Conservation (phyloP, 169 alveolate species). For the Plasmodium malariae region DNA sequence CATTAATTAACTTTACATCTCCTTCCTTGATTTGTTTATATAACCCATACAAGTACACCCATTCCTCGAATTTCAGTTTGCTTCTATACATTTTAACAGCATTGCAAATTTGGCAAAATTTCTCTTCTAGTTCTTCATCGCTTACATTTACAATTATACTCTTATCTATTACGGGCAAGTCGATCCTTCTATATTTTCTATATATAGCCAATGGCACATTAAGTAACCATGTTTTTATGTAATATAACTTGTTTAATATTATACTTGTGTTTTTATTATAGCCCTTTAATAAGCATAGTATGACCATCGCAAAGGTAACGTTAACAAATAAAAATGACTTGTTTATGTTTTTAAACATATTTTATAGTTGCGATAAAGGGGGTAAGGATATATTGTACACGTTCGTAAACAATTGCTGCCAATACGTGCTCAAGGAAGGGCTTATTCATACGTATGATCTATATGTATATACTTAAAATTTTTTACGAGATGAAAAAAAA, state of each 20-base stretch:
- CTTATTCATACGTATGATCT: too few relatives aligned
- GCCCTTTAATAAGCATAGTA: neutral
- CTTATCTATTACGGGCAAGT: constrained; percentile 26
- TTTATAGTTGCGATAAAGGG: too few relatives aligned
- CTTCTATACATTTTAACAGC: constrained; percentile 33
- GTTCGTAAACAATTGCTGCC: too few relatives aligned
- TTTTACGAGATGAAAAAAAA: too few relatives aligned
- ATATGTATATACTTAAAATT: too few relatives aligned
- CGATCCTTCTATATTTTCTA: constrained; percentile 3
- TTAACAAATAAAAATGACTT: constrained; percentile 15
- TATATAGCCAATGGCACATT: neutral
- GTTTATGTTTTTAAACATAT: neutral
- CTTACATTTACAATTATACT: constrained; percentile 13
- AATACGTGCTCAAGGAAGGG: too few relatives aligned
- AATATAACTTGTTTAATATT: neutral
- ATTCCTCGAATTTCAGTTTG: constrained; percentile 30
- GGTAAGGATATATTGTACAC: too few relatives aligned
- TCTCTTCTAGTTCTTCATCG: constrained; percentile 50
- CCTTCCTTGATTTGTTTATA: constrained; percentile 36
- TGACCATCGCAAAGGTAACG: neutral
- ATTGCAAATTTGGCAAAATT: constrained; percentile 20
- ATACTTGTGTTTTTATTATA: neutral
- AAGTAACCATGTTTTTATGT: constrained; percentile 9
- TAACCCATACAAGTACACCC: constrained; percentile 53
- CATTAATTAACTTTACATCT: neutral